Base-by-base conservation (phyloP, 139 green algal species). In the Chlamydomonas schloesseri region DNA sequence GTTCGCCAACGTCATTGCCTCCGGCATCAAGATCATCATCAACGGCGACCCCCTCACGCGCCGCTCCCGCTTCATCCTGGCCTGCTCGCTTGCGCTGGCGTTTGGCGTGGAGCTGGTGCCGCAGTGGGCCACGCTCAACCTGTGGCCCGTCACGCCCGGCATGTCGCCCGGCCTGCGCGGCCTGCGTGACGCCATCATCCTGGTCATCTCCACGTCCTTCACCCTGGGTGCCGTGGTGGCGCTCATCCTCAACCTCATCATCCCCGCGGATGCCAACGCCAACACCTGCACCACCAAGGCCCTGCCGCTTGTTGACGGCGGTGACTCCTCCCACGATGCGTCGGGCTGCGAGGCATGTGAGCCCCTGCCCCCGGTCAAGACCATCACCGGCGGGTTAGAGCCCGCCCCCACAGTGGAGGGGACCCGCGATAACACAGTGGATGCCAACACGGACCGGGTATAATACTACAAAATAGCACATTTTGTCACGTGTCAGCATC, bases 61-160 rank as follows among this genome's bases (percentile, higher is more conserved):
- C 23, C 92, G 92, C 84, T 87, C 86, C 23, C 89, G 92, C 50
- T 95, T 94, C 89, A 95, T 95, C 81, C 46, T 93, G 15, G 65
- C 80, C 8, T 90, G 87, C 55, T 84, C 82, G 1, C 67, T 95
- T 14, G 82, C 73, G 8, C 62, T 93, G 13, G 92, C 90, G 42
- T 33, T 95, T 11, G 92, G 89, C 1, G 88, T 94, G 17, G 89
- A 81, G 9, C 60, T 95, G 37, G 80, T 91, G n/a, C 33, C 47
- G 5, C 72, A 89, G 71, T 92, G 86, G 85, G 74, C 89, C 17
- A 73, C 82, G 24, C 91, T 92, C 83, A 89, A 91, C 55, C 65
- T 93, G 46, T 92, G 88, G 89, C 82, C 84, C 3, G 31, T 83
- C 8, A 86, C 78, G n/a, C 57, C 75, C 33, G 33, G 18, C 36